Base-by-base conservation (phyloP, 768 basidiomycete genomes). In the Pulveroboletus sp. region DNA sequence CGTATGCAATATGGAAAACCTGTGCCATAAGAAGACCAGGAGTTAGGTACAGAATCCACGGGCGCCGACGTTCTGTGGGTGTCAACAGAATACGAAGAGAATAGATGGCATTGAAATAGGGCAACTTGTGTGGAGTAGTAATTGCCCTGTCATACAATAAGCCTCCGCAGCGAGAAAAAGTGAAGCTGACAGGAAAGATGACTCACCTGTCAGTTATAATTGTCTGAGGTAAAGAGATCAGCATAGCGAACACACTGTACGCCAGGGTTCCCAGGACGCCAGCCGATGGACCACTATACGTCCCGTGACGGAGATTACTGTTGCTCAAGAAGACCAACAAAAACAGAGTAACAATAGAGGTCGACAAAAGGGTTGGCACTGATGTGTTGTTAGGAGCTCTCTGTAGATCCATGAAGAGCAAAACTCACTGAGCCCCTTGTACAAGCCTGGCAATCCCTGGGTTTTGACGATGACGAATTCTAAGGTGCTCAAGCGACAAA, bases 11-110 rank as follows among this genome's bases (percentile, higher is more conserved):
- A 49, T 78, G 77, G 17, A 71, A 45, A 6, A 75, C 54, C 39
- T 79, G 67, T 0, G 74, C 67, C 3, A 68, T 59, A 32, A 81
- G 67, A 35, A 85, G 69, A 14, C 81, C 90, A 0, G 90, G 90
- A 1, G 90, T 91, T 35, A 88, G 57, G 63, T 90, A 93, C 37
- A 93, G 64, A 33, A 84, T 75, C 89, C 89, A 93, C 3, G 89
- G 90, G 10, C 77, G 77, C 24, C 79, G 77, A 44, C 83, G 80
- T 64, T 93, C 90, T 6, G 89, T 90, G 6, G 88, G 85, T 1
- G 90, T 93, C 47, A 93, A 73, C 29, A 93, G 72, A 50, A 84
- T 66, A 19, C 86, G 85, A 14, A 92, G 66, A 17, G 85, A 79
- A 51, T 77, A 72, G 47, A 77, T 60, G 2, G 76, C 71, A 29